Base-by-base conservation (phyloP, 352 stramenopile species). In the Globisporangium nagaii region DNA sequence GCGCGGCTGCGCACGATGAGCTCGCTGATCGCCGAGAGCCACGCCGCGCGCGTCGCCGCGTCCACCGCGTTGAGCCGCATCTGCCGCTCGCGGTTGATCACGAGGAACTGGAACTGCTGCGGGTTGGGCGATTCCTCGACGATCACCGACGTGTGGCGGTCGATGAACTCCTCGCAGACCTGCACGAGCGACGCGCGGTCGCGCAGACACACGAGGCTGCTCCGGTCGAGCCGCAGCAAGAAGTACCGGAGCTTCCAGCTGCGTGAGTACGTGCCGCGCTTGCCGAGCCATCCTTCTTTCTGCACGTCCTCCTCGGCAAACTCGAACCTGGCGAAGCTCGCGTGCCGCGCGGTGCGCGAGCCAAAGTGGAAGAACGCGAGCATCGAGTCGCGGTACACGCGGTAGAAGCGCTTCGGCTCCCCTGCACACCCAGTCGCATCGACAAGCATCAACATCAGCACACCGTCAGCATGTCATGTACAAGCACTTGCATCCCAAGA, bases 211-310 rank as follows among this genome's bases (percentile, higher is more conserved):
- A 95, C 70, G 9, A 95, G 68, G 35, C 70, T 79, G 49, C 83
- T 90, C 1, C 72, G 79, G 46, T 92, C 82, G 36, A 63, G 70
- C 0, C 78, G 68, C 4, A 95, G 63, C 35, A 93, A 58, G 35
- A 88, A 95, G 53, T 93, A 95, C 0, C 84, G 78, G 24, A 95
- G 70, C 65, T 91, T 92, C 84, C 84, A 95, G 41, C 73, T 89
- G 27, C 79, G 62, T 17, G 84, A 89, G n/a, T 90, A 63, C 36
- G 72, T 65, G 12, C 84, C 80, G 15, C 79, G 60, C 28, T 85
- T 63, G 0, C 82, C 84, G 0, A 95, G 63, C 84, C 84, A 95
- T 0, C 80, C 84, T 62, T 95, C 80, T 17, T 79, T 74, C 47
- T 79, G 52, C n/a, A 93, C 73, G 28, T 86, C 75, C 1, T 90